Evolutionary conservation across 352 stramenopile species (phyloP), one percentile per base, ranked within the genome.

Genomic region (Nothophytophthora sp.): DNA sequence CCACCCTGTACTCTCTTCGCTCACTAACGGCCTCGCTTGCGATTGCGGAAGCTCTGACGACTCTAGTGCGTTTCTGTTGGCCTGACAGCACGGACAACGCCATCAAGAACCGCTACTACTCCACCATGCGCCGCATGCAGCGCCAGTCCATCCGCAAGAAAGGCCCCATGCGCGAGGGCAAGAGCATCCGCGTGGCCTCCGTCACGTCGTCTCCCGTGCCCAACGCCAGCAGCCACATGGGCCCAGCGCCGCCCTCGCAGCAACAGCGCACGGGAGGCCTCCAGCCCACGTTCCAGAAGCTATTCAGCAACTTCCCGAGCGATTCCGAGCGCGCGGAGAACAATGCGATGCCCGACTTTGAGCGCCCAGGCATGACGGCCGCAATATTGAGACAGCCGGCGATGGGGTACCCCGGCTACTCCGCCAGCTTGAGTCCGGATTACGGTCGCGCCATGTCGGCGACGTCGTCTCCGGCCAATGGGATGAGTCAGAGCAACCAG

Each of bases 51-150:
- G 20, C 16, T 27, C 2, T 16, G 7, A 24, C 16, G 5, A 22
- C 20, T 42, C 4, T 36, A 18, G n/a, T 27, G 11, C 24, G 8
- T 27, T 6, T 38, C 20, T 35, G 25, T 24, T 11, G 6, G 7
- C 37, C 19, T 38, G 29, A 30, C 18, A 83, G 82, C 35, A 96
- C 88, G 22, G 88, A 97, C 59, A 97, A 97, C 59, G 85, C 84
- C 23, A 96, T 97, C 60, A 97, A 97, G 67, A 96, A 96, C 51
- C 75, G 86, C 29, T 96, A 93, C 60, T 96, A 98, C 63, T 96
- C 86, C 50, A 96, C 82, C n/a, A 95, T 94, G 82, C 67, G 86
- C 4, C 79, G 86, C 50, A 92, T 96, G 79, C 80, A 94, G 61
- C 68, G 86, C 0, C 86, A 96, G 55, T 95, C 85, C 16, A 76